phyloP scores from a whole-genome alignment of 1,139 yeast species.

The Candida pseudoviswanathii region DNA sequence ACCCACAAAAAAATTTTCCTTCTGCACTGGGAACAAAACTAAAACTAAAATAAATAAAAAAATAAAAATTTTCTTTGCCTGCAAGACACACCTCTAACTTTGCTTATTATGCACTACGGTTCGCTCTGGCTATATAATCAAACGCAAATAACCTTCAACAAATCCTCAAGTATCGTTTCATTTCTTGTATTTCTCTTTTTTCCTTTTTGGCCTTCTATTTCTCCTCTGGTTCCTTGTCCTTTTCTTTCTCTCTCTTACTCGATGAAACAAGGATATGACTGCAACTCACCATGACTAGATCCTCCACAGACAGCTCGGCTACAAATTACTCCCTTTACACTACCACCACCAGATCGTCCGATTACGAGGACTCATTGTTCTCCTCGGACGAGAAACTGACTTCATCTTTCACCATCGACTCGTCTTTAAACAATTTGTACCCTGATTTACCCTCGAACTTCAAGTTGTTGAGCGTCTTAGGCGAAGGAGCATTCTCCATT shows the following conservation, averaged over 20 bases:
- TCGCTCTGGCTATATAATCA: neutral
- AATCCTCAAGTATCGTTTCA: neutral
- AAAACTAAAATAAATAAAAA: neutral
- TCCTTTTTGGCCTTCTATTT: neutral
- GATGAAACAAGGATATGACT: slow-evolving; percentile 1
- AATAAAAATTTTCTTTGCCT: neutral
- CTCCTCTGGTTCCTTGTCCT: neutral
- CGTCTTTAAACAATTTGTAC: slow-evolving; percentile 19
- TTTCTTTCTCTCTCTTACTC: neutral
- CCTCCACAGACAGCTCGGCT: slow-evolving; percentile 3
- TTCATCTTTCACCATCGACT: slow-evolving; percentile 13
- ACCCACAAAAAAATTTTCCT: neutral
- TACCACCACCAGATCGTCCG: slow-evolving; percentile 1
- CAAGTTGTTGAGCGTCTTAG: slow-evolving; percentile 38
- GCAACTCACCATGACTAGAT: slow-evolving; percentile 1
- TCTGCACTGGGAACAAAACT: neutral
- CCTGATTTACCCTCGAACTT: slow-evolving; percentile 29
- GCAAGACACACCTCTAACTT: neutral
- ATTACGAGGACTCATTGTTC: slow-evolving; percentile 1
- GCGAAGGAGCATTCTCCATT: slow-evolving; percentile 90
- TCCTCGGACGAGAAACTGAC: slow-evolving; percentile 4
- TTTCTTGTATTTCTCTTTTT: neutral
- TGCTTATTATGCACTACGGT: neutral
- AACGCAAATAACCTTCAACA: neutral
- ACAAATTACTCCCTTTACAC: slow-evolving; percentile 2